Base-by-base conservation (phyloP, 495 filamentous ascomycete genomes). In the Staphylotrichum longicolle region DNA sequence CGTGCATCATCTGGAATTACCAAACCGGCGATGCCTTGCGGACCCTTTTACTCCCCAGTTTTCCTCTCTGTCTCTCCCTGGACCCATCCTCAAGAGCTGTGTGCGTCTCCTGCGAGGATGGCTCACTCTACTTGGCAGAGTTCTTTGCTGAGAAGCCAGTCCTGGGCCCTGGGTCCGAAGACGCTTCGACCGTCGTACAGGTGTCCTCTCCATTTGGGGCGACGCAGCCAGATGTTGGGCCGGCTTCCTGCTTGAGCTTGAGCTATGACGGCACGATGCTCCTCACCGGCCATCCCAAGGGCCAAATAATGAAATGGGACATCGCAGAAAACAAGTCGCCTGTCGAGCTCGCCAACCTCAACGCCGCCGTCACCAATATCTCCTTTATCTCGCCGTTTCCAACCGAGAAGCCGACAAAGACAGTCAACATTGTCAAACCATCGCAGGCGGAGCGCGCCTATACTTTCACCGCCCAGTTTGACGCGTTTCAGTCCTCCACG, bases 1-100 rank as follows among this genome's bases (percentile, higher is more conserved):
- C 86, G 2, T 88, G 87, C 62, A 86, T 94, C 63, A 82, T 90
- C 57, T 98, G 94, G 94, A 90, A 96, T 70, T 94, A 93, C 68
- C 83, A 86, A 34, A 89, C 82, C 1, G 91, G 91, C 41, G 79
- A 80, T 35, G 78, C 85, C 30, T 72, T 97, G 59, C 86, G 91
- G 62, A 96, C 91, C 15, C 86, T 90, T 63, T 79, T 98, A 20
- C 82, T 96, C 51, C 82, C 88, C 2, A 80, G 78, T n/a, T 79
- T 81, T 30, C 89, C 93, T 15, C 77, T 85, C 33, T 91, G 86
- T 63, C 67, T 96, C 33, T 79, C 83, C 8, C 74, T 98, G 5
- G 94, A 98, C 70, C 89, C 93, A 2, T 88, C 86, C 49, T 88
- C 94, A 57, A 83, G 94, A 44, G 91, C 88, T 10, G 82, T 90